Evolutionary conservation across 495 filamentous ascomycete species (phyloP).

Genomic region (Lepraria neglecta): DNA sequence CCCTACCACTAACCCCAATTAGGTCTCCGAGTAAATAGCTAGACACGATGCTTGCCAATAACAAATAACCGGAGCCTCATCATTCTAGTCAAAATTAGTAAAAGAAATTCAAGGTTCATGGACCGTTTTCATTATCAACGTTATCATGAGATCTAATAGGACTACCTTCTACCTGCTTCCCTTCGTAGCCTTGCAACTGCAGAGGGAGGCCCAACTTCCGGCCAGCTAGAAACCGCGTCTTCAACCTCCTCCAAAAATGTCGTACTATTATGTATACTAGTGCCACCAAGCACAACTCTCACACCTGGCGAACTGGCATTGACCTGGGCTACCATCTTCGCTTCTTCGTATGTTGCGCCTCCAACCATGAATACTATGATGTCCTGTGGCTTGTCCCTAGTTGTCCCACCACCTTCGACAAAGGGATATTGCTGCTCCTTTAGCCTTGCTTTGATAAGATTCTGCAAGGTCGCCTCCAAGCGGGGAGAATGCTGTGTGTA

Average conservation of each 20-base stretch:
- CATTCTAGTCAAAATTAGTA: too few species aligned
- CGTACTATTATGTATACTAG: conserved; percentile 74
- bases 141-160: background rate
- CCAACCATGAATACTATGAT: conserved; percentile 91
- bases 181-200: conserved; percentile 66
- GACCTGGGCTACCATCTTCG: conserved; percentile 84
- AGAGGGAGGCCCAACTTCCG: conserved; percentile 59
- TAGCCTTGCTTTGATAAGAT: conserved; percentile 83
- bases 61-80: background rate
- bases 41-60: background rate
- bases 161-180: conserved; percentile 49
- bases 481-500: conserved; percentile 95
- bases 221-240: conserved; percentile 74
- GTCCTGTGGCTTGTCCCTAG: conserved; percentile 91
- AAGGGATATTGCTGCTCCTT: conserved; percentile 85
- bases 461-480: conserved; percentile 79
- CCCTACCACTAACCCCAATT: conserved; percentile 9
- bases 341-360: conserved; percentile 91
- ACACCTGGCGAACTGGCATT: conserved; percentile 88
- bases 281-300: conserved; percentile 80
- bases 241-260: conserved; percentile 85
- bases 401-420: conserved; percentile 75
- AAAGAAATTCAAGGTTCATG: background rate
- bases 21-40: background rate
- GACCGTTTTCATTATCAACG: background rate